Base-by-base conservation (phyloP, 208 protist genomes). In the Borovskyia barvae region DNA sequence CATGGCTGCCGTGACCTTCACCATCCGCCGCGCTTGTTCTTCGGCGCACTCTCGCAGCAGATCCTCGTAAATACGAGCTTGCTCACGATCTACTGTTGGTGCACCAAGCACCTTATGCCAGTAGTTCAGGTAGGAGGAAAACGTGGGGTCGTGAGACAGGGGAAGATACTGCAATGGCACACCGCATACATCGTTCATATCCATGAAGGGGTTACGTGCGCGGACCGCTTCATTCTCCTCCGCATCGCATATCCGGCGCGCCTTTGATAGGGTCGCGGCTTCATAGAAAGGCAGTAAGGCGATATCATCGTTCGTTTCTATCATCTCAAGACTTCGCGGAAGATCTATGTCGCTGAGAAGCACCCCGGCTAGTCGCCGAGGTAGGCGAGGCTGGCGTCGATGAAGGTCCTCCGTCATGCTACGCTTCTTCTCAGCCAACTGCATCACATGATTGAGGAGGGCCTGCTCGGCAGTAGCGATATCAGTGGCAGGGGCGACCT, bases 141-240 rank as follows among this genome's bases (percentile, higher is more conserved):
- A 84, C 4, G 51, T 45, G 12, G 46, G 15, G 56, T 79, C 69
- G 33, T 68, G 39, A 28, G 49, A 30, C n/a, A 90, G 66, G 8
- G 58, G 42, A 11, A 84, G 55, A 26, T 81, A 28, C n/a, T 70
- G 59, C 26, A 92, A 57, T 5, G 85, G 85, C 26, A 92, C 74
- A 0, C 56, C 32, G 40, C 51, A 29, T 36, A 86, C 76, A 46
- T 85, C 78, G 46, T 85, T 82, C 45, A 51, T 68, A 43, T 85
- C 81, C 41, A 92, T 47, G 65, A 80, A 92, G 6, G 85, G 85
- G 63, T 88, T 57, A 6, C 78, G 82, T 1, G 78, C 63, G 48
- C 79, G 82, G 24, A 89, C 81, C 8, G 71, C 75, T 39, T 87
- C 81, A 50, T 86, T 72, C 58, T 86, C 75, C 41, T 87, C 75